A percentile compares a stretch with the other conserved stretches of the same genome.
phyloP scores from a whole-genome alignment of 768 basidiomycete species.

The Russula abietina region DNA sequence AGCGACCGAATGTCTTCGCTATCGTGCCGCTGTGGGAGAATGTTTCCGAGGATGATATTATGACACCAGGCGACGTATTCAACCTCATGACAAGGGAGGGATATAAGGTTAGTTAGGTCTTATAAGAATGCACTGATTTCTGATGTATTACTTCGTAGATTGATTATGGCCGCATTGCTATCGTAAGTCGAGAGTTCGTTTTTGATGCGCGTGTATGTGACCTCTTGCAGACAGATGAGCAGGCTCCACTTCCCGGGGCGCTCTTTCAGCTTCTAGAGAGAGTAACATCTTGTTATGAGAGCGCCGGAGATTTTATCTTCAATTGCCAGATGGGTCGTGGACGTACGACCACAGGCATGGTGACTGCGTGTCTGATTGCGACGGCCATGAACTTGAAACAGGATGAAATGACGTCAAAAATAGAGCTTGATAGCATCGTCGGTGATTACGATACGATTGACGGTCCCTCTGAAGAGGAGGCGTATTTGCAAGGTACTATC shows the following conservation, averaged over 20 bases:
- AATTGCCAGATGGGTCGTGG: conserved; percentile 97
- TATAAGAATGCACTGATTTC: background rate
- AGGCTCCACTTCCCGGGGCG: conserved; percentile 87
- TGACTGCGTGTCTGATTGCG: conserved; percentile 80
- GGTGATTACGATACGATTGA: conserved; percentile 65
- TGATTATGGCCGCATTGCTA: conserved; percentile 82
- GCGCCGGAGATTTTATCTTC: conserved; percentile 77
- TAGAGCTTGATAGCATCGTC: conserved; percentile 34
- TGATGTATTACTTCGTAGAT: conserved; percentile 43
- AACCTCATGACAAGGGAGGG: conserved; percentile 69
- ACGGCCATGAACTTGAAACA: conserved; percentile 58
- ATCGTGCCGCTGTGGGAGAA: conserved; percentile 96
- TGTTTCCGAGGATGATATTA: conserved; percentile 70
- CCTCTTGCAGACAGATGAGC: conserved; percentile 81
- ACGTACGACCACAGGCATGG: conserved; percentile 95
- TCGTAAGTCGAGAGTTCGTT: conserved; percentile 47
- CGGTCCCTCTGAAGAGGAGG: conserved; percentile 81
- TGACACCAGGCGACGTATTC: conserved; percentile 83
- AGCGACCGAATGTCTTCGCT: conserved; percentile 80
- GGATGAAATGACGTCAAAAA: conserved; percentile 35
- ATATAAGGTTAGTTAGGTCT: conserved; percentile 46
- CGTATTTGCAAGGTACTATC: conserved; percentile 70
- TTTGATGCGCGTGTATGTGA: background rate
- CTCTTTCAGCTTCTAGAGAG: conserved; percentile 74
- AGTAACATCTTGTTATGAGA: conserved; percentile 48